These are phyloP conservation scores for Streptanthus diversifolius DNA, from an alignment of 345 rosid species.

Conservation along the genomic window DNA sequence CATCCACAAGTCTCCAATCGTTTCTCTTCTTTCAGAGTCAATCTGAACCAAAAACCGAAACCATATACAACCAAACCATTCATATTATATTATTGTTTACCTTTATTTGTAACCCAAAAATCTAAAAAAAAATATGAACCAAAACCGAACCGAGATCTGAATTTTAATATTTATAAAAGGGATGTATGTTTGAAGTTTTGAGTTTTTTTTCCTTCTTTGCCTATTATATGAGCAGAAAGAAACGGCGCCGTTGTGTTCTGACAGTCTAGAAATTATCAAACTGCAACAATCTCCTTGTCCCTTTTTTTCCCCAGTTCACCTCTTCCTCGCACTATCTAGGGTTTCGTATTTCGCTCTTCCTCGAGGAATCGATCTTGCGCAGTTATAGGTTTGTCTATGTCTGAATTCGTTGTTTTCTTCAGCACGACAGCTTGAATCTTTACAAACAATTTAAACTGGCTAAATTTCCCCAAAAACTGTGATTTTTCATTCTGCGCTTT, in stretches of 20 bases:
- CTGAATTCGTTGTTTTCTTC: background rate
- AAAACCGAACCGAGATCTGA: too few species aligned
- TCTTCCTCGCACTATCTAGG: slow-evolving; percentile 17
- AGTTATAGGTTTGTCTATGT: slow-evolving; percentile 1
- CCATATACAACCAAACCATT: too few species aligned
- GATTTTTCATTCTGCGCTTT: background rate
- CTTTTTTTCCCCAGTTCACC: background rate
- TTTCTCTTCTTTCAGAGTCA: too few species aligned
- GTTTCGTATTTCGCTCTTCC: slow-evolving; percentile 5
- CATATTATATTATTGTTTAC: too few species aligned
- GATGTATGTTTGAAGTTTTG: too few species aligned
- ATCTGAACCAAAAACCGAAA: too few species aligned
- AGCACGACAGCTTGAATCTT: background rate
- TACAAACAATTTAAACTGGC: background rate
- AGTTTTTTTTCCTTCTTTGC: too few species aligned
- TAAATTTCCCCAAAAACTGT: background rate
- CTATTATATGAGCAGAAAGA: too few species aligned
- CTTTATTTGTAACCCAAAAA: too few species aligned
- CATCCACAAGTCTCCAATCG: too few species aligned
- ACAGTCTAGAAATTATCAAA: background rate
- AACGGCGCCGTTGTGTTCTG: background rate
- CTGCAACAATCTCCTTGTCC: background rate
- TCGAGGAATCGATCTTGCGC: background rate
- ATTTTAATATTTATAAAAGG: too few species aligned
- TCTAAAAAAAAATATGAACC: too few species aligned